Conservation (phyloP, 2,329 filamentous ascomycete genomes). For the Eurotiales sp. region DNA sequence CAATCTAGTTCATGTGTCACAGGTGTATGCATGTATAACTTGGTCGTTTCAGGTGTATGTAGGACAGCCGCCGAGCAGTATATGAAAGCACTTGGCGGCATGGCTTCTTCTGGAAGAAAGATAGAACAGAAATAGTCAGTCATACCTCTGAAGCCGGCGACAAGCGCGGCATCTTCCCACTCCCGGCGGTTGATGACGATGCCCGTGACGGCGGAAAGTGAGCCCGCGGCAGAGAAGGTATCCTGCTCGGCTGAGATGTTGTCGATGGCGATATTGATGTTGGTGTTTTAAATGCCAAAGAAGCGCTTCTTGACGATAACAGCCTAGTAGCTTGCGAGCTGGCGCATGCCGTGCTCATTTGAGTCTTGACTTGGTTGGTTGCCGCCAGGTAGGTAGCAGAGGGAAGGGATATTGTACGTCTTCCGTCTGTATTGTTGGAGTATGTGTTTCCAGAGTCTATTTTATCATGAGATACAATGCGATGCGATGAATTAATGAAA, state of each 20-base stretch:
- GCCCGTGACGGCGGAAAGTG: neutral
- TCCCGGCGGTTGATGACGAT: neutral
- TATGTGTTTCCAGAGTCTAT: no score
- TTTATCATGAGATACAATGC: neutral
- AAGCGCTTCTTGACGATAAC: neutral
- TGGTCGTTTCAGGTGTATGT: neutral
- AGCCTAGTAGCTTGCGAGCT: neutral
- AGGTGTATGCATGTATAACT: neutral
- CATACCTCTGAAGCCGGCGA: conserved; percentile 1
- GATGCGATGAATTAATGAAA: no score
- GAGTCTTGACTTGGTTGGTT: no score
- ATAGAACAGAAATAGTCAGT: neutral
- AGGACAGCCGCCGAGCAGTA: neutral
- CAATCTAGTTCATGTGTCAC: neutral
- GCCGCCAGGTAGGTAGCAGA: no score
- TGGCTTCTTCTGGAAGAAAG: no score
- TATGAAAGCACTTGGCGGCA: no score
- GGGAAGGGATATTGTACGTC: no score
- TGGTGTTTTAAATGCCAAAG: no score
- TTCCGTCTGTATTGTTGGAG: no score
- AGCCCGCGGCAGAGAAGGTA: no score
- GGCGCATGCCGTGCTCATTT: neutral
- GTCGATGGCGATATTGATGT: neutral
- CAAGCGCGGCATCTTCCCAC: neutral
- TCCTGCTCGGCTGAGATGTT: neutral